Evolutionary conservation across 805 yeast species (phyloP), one percentile per base, ranked within the genome.

Genomic region (Debaryomyces hansenii): DNA sequence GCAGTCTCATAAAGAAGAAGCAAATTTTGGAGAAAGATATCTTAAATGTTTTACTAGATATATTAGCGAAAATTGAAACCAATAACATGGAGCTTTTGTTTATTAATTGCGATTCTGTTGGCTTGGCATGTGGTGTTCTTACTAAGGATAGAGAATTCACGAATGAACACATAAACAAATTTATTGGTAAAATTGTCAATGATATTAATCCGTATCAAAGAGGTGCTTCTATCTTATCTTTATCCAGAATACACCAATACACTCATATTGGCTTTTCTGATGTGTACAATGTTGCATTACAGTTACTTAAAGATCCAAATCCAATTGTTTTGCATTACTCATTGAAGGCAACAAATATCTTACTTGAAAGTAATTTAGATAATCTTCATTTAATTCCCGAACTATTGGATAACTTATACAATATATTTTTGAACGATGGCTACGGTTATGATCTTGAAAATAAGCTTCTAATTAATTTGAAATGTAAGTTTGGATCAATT

Each of bases 301-400:
- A 87, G 12, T 70, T 92, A 24, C 62, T 84, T 4, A 68, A 68
- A 16, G 98, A 92, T 63, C 91, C 96, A 0, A 92, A 91, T 59
- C 96, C 97, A 0, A 69, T 80, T 1, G 90, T 94, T 14, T 91
- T 88, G 59, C 76, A 80, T 45, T 85, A 90, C 75, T 75, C 92
- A 0, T 61, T 90, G 54, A 78, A 77, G 40, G 78, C 94, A 0
- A 60, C 86, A 37, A 64, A 78, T 2, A 66, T 77, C 0, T 62
- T 87, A 10, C 69, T 90, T 27, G 82, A 80, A 33, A 79, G 77
- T 29, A 82, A 84, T 41, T 50, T 79, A 8, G 74, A 79, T 20
- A 79, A 75, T 45, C 56, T 69, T 1, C 50, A 59, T 5, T 66
- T 75, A 11, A 72, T 84, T 1, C 61, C 78, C 2, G 70, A 70